These are phyloP conservation scores for Ramaria sp. DNA, from an alignment of 768 basidiomycete genomes.

Conservation along the genomic window DNA sequence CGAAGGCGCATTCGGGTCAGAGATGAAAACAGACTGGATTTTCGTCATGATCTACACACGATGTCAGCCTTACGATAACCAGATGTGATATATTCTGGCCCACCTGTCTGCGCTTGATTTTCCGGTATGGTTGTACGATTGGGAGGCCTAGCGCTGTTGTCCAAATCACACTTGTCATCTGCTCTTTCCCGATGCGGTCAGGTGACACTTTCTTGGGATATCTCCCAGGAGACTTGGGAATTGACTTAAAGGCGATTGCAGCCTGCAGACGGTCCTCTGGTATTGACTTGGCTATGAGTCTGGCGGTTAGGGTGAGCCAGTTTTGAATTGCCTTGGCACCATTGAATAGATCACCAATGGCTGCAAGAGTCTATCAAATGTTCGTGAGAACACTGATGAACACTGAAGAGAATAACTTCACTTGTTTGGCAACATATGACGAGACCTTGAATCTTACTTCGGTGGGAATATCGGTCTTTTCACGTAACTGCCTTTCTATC, in stretches of 20 bases:
- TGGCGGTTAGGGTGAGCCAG: constrained; percentile 79
- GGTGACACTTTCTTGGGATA: constrained; percentile 15
- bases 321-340: constrained; percentile 86
- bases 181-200: constrained; percentile 58
- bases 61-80: background rate
- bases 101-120: constrained; percentile 62
- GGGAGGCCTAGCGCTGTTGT: constrained; percentile 92
- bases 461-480: constrained; percentile 56
- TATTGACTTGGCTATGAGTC: constrained; percentile 79
- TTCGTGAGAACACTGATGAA: background rate
- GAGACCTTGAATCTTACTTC: constrained; percentile 69
- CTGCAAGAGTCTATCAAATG: constrained; percentile 44
- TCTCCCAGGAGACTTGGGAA: constrained; percentile 4
- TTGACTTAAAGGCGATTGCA: constrained; percentile 16
- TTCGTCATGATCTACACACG: constrained; percentile 50
- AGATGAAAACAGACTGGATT: constrained; percentile 80
- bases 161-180: constrained; percentile 96
- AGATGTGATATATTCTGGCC: background rate
- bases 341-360: constrained; percentile 88
- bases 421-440: constrained; percentile 72
- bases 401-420: constrained; percentile 17
- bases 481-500: constrained; percentile 80
- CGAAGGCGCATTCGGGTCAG: constrained; percentile 68
- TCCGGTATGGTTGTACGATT: constrained; percentile 93
- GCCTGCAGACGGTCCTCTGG: constrained; percentile 55